Evolutionary conservation across 257 asterid genomes (phyloP).

Genomic region (Forsythia viridissima): DNA sequence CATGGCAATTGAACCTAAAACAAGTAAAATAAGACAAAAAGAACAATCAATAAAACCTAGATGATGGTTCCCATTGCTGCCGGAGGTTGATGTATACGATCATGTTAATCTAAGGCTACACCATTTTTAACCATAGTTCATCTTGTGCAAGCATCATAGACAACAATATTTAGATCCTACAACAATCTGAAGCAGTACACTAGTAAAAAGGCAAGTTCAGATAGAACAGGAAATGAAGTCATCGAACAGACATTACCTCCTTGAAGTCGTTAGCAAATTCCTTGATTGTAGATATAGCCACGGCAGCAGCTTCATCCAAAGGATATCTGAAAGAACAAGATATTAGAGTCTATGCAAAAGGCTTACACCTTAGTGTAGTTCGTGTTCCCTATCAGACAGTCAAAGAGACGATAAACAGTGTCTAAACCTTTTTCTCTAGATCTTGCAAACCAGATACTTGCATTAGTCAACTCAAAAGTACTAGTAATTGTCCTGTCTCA

Average conservation of each 20-base stretch:
- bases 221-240: neutral
- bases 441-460: constrained; percentile 6
- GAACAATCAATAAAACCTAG: neutral
- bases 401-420: constrained; percentile 10
- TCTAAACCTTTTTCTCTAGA: neutral
- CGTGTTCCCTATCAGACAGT: constrained; percentile 2
- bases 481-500: neutral
- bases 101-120: neutral
- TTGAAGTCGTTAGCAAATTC: constrained; percentile 62
- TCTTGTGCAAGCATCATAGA: neutral
- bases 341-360: constrained; percentile 13
- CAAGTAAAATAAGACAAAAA: neutral
- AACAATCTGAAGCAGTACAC: neutral
- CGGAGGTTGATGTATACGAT: neutral
- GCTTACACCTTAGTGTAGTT: constrained; percentile 7
- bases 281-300: constrained; percentile 78
- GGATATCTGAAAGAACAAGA: constrained; percentile 64
- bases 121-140: neutral
- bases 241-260: constrained; percentile 55
- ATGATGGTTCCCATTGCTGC: neutral
- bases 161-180: neutral
- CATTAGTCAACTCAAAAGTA: neutral
- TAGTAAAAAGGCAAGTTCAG: neutral
- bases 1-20: neutral
- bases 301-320: constrained; percentile 83